Percentiles rank a stretch among this genome's conserved stretches.
These are phyloP conservation scores for Xylariales sp. DNA, from an alignment of 2,329 filamentous ascomycete species.

Conservation along the genomic window DNA sequence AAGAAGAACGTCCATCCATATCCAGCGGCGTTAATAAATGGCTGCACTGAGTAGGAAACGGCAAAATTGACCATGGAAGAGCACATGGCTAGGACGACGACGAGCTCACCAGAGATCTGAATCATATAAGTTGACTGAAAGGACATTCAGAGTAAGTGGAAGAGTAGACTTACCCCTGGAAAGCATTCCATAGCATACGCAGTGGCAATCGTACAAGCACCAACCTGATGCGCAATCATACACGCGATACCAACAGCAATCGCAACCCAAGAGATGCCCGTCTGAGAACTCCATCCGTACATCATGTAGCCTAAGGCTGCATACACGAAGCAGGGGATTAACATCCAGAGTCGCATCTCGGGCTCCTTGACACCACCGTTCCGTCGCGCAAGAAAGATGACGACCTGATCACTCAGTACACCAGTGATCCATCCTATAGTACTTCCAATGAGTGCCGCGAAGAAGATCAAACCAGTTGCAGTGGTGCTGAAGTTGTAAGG, in stretches of 20 bases:
- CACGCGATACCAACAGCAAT: background rate
- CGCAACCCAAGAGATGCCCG: background rate
- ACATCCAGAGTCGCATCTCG: constrained; percentile 33
- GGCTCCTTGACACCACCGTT: constrained; percentile 32
- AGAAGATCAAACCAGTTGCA: constrained; percentile 22
- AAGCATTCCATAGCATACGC: constrained; percentile 6
- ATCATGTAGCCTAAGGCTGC: constrained; percentile 1
- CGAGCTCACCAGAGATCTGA: constrained; percentile 1
- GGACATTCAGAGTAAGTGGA: background rate
- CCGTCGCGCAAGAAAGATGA: constrained; percentile 27
- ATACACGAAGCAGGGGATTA: constrained; percentile 17
- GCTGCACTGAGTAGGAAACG: constrained; percentile 1
- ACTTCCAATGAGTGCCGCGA: constrained; percentile 28
- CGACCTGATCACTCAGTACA: constrained; percentile 25
- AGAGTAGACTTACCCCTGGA: constrained; percentile 2
- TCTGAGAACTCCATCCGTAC: constrained; percentile 2
- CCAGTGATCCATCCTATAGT: constrained; percentile 31
- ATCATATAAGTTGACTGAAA: background rate
- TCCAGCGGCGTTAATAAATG: background rate
- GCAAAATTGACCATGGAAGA: constrained; percentile 5
- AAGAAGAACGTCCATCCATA: constrained; percentile 3
- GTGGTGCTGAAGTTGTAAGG: constrained; percentile 13
- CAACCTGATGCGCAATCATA: constrained; percentile 3
- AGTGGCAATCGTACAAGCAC: constrained; percentile 1
- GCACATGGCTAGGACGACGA: constrained; percentile 3